Percentiles rank a stretch among this genome's conserved stretches.
Evolutionary conservation across 2,329 filamentous ascomycete species (phyloP).

Genomic region (Microascus cirrosus): DNA sequence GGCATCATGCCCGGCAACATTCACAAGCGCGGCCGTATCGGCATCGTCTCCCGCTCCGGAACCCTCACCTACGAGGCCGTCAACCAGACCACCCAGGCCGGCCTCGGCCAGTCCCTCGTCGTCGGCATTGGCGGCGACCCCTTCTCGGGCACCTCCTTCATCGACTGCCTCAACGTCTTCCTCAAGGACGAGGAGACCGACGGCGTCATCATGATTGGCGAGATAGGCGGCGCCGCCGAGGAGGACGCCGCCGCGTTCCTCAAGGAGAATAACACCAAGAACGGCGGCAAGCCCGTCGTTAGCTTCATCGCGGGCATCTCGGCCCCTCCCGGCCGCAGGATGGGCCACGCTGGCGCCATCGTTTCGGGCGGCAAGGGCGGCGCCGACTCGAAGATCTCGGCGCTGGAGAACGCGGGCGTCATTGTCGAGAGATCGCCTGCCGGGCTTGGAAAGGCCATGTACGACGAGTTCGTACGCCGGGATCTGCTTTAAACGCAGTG

Average conservation of each 20-base stretch:
- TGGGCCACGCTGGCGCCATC: slow-evolving; percentile 98
- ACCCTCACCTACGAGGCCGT: slow-evolving; percentile 99
- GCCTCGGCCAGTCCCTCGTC: slow-evolving; percentile 94
- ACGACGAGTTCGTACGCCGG: slow-evolving; percentile 90
- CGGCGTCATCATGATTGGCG: slow-evolving; percentile 99
- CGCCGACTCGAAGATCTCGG: slow-evolving; percentile 95
- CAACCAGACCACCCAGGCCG: slow-evolving; percentile 96
- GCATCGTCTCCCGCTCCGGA: slow-evolving; percentile 95
- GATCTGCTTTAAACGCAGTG: slow-evolving; percentile 71
- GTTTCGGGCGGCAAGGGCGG: slow-evolving; percentile 96
- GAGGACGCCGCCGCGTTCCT: slow-evolving; percentile 97
- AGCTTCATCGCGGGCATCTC: slow-evolving; percentile 98
- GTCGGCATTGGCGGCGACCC: slow-evolving; percentile 97
- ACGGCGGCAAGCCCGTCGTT: slow-evolving; percentile 83
- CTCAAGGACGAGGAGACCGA: slow-evolving; percentile 92
- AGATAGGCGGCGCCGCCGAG: slow-evolving; percentile 95
- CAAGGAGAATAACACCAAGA: slow-evolving; percentile 78
- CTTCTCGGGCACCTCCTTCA: slow-evolving; percentile 99
- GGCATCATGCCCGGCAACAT: slow-evolving; percentile 99
- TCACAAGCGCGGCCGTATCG: slow-evolving; percentile 97
- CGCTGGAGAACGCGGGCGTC: slow-evolving; percentile 85
- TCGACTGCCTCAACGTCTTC: slow-evolving; percentile 97
- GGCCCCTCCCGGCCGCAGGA: slow-evolving; percentile 87
- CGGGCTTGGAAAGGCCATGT: slow-evolving; percentile 81
- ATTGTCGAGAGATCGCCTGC: slow-evolving; percentile 94